Evolutionary conservation across 441 rosid genomes (phyloP), one percentile per base, ranked within the genome.

Genomic region (Jatropha multifida): DNA sequence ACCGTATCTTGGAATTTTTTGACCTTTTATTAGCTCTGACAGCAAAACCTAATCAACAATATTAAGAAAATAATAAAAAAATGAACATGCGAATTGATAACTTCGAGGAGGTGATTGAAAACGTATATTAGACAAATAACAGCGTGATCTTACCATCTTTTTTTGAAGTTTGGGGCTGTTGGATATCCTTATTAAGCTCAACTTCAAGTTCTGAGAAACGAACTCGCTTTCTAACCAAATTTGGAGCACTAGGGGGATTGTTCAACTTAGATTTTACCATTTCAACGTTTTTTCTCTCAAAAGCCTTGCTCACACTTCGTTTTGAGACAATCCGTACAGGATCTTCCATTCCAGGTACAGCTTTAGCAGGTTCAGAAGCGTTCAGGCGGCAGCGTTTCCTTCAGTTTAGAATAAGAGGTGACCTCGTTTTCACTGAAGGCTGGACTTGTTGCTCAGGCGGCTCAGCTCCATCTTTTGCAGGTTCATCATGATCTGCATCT

Each of bases 171-270:
- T 32, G 65, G 37, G 68, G 72, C 73, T 81, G 60, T 49, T 42
- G 55, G 18, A 56, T 37, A 76, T 64, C 74, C 76, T 77, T 83
- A 27, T 68, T 68, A 74, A 69, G 78, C 69, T 71, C 68, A 40
- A 76, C 63, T 65, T 79, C 79, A 66, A 75, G 73, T 74, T 82
- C 84, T 44, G 87, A 74, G 74, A 86, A 88, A 73, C 55, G 74
- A 59, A 89, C 90, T 44, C 69, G 77, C 82, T 86, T 90, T 81
- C 84, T 81, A 26, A 56, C 37, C 73, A 68, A 72, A 69, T 69
- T 72, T 14, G 27, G 55, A 55, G 51, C 38, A 46, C 41, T n/a
- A 44, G 6, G 7, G 26, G 49, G 40, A 59, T 73, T 55, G 37
- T 73, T 40, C 46, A 63, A 15, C 55, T 69, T 68, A 69, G 78